phyloP scores from a whole-genome alignment of 192 early-diverging fungal genomes.

The Linnemannia hyalina region DNA sequence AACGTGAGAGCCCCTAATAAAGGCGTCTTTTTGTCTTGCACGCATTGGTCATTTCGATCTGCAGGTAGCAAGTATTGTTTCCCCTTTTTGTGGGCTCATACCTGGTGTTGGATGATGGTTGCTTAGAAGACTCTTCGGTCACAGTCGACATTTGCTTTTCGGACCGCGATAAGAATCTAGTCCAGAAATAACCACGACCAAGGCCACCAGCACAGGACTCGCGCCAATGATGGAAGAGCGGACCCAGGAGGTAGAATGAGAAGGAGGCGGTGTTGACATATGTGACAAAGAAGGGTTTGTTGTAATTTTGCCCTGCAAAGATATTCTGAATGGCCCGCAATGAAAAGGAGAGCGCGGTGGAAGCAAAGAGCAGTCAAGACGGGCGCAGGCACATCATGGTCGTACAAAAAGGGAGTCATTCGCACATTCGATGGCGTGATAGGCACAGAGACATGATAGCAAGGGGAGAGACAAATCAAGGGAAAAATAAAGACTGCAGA shows the following conservation, averaged over 20 bases:
- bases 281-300: constrained; percentile 80
- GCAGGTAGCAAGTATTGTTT: neutral
- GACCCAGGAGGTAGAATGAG: constrained; percentile 72
- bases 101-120: neutral
- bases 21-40: constrained; percentile 3
- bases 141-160: neutral
- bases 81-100: neutral
- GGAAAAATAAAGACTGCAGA: constrained; percentile 14
- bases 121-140: neutral
- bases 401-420: constrained; percentile 11
- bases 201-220: constrained; percentile 8
- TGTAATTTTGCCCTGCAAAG: constrained; percentile 74
- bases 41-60: neutral
- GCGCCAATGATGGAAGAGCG: constrained; percentile 21
- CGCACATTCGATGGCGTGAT: constrained; percentile 22
- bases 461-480: neutral
- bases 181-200: constrained; percentile 4
- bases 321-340: constrained; percentile 60
- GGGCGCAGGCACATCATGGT: neutral
- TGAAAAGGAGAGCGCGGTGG: neutral
- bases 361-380: too few species aligned
- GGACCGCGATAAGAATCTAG: neutral
- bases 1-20: neutral
- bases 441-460: neutral
- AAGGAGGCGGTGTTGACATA: constrained; percentile 81